Percentiles rank a stretch among this genome's conserved stretches.
Evolutionary conservation across 2,329 filamentous ascomycete species (phyloP).

Genomic region (Cyphellophora europaea): DNA sequence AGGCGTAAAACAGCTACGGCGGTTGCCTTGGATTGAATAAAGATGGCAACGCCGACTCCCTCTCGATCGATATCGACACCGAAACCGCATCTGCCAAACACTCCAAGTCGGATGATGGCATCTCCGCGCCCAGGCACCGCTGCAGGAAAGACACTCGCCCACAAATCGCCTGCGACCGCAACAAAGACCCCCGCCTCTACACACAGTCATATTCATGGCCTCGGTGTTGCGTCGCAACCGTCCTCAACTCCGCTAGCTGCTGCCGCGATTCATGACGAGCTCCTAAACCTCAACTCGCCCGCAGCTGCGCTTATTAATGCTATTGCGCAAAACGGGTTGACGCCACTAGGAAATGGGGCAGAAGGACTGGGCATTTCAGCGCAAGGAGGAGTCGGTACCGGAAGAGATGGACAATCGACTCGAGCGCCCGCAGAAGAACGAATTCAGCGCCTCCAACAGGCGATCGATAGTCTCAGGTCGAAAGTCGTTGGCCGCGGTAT

Average conservation of each 20-base stretch:
- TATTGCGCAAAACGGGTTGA: slow-evolving; percentile 14
- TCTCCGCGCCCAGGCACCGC: slow-evolving; percentile 32
- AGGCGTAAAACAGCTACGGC: no score
- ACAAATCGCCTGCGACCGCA: slow-evolving; percentile 27
- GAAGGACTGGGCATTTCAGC: slow-evolving; percentile 29
- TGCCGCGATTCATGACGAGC: slow-evolving; percentile 27
- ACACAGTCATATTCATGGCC: slow-evolving; percentile 25
- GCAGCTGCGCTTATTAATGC: slow-evolving; percentile 28
- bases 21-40: no score
- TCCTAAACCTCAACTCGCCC: slow-evolving; percentile 34
- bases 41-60: slow-evolving; percentile 35
- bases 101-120: slow-evolving; percentile 33
- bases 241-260: slow-evolving; percentile 34
- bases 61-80: slow-evolving; percentile 18
- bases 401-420: slow-evolving; percentile 26
- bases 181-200: slow-evolving; percentile 33
- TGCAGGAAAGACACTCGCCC: slow-evolving; percentile 27
- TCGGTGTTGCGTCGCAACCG: slow-evolving; percentile 29
- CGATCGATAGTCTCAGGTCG: slow-evolving; percentile 29
- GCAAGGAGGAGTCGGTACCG: slow-evolving; percentile 27
- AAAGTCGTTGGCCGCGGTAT: slow-evolving; percentile 33
- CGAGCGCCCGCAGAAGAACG: slow-evolving; percentile 34
- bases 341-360: slow-evolving; percentile 11
- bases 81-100: slow-evolving; percentile 31
- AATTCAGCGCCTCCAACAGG: slow-evolving; percentile 29